A percentile compares a stretch with the other conserved stretches of the same genome.
These are phyloP conservation scores for Fusarium sp. DNA, from an alignment of 2,329 filamentous ascomycete genomes.

Conservation along the genomic window DNA sequence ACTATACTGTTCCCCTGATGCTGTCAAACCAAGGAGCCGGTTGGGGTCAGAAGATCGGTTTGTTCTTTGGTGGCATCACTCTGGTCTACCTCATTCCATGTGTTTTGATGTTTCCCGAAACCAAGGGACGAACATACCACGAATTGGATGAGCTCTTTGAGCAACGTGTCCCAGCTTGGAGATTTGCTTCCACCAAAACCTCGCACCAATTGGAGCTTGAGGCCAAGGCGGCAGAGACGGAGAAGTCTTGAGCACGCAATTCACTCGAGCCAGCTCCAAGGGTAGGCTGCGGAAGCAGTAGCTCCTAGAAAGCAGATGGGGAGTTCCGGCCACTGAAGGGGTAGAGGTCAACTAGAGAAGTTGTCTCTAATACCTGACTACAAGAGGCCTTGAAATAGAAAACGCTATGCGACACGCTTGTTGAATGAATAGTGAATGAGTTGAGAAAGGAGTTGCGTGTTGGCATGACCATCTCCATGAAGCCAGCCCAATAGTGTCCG, in stretches of 20 bases:
- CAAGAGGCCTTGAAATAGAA: neutral
- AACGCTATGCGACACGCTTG: neutral
- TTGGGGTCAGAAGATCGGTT: neutral
- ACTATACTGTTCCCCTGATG: neutral
- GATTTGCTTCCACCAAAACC: neutral
- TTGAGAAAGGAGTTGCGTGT: neutral
- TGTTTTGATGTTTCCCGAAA: neutral
- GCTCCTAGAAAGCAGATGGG: neutral
- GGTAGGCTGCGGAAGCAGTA: neutral
- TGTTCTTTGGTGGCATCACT: neutral
- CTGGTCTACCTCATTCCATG: neutral
- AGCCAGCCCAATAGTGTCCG: too few species aligned
- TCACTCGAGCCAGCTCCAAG: neutral
- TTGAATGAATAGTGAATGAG: neutral
- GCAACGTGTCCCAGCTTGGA: neutral
- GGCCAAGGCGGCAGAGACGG: neutral
- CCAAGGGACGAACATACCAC: neutral
- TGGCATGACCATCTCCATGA: neutral
- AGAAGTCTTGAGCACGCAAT: neutral
- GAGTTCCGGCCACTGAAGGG: neutral
- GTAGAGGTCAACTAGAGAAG: neutral
- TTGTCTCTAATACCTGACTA: neutral
- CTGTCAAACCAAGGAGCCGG: neutral
- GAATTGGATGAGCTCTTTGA: slow-evolving; percentile 1
- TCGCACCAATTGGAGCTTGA: neutral